Conservation (phyloP, 306 rosid species). For the Pterocarpus santalinus region DNA sequence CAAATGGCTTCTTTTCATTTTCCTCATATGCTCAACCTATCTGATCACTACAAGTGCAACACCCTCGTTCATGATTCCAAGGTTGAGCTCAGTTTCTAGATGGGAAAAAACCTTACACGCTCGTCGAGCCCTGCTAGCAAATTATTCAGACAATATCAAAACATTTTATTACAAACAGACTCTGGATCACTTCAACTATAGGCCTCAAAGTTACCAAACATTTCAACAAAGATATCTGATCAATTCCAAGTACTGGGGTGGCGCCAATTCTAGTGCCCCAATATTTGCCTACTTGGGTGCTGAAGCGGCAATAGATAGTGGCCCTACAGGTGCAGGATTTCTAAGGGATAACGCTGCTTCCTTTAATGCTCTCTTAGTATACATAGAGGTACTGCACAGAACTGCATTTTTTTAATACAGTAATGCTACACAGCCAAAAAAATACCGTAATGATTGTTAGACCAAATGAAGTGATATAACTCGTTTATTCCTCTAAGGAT, state of each 20-base stretch:
- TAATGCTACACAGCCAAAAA: too few species aligned
- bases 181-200: conserved; percentile 81
- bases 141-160: conserved; percentile 10
- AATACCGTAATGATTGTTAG: too few species aligned
- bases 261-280: conserved; percentile 66
- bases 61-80: conserved; percentile 51
- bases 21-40: neutral
- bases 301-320: conserved; percentile 60
- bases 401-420: neutral
- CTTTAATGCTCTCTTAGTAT: conserved; percentile 72
- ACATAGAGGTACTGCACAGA: conserved; percentile 65
- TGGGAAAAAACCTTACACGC: conserved; percentile 39
- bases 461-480: too few species aligned
- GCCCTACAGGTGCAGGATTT: conserved; percentile 52
- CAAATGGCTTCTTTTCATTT: conserved; percentile 35
- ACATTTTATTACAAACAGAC: conserved; percentile 67
- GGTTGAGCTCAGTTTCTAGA: conserved; percentile 57
- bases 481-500: too few species aligned
- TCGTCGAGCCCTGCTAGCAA: neutral
- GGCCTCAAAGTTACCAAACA: conserved; percentile 63
- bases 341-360: conserved; percentile 65
- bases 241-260: conserved; percentile 76
- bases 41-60: neutral
- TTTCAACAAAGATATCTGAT: conserved; percentile 73
- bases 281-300: conserved; percentile 73